Evolutionary conservation across 1,139 yeast genomes (phyloP), one percentile per base, ranked within the genome.

Genomic region (Kodamaea plutei): DNA sequence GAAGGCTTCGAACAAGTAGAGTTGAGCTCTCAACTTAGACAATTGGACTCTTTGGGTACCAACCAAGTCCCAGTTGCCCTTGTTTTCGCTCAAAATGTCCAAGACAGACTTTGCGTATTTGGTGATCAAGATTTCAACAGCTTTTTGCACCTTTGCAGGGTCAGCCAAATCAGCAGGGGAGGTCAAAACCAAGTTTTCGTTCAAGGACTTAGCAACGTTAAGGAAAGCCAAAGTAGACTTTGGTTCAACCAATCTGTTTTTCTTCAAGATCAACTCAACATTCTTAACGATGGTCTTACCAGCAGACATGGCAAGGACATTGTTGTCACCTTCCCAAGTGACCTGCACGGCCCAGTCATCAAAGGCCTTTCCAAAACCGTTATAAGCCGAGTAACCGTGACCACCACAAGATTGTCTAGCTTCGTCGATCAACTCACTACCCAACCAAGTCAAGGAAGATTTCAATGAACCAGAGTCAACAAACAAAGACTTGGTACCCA

Each of bases 311-410:
- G 88, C 85, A 47, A 88, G 69, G 30, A 88, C 81, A 51, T 81
- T 87, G 66, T 88, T 88, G 58, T 88, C 96, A 59, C 96, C 96
- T 65, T 88, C 96, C 96, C 96, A 88, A 15, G 96, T 88, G 61
- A 95, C 85, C 64, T 88, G 95, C 29, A 88, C 96, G 20, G 84
- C 95, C 88, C 95, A 89, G 57, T 88, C 96, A 40, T 76, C 74
- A 59, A 76, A 84, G 19, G 89, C 91, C 54, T 83, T 85, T 34
- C 95, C 95, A 52, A 88, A 84, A 3, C 91, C 95, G 44, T 84
- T 77, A 64, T 88, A 88, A 12, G 89, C 76, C 15, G 94, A 84
- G 61, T 88, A 88, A 26, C 96, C 96, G 53, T 87, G 96, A 30
- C 96, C 96, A 60, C 96, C 96, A 63, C 96, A 88, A n/a, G 95